These are phyloP conservation scores for Gossypium gossypioides DNA, from an alignment of 441 rosid genomes.

Conservation along the genomic window DNA sequence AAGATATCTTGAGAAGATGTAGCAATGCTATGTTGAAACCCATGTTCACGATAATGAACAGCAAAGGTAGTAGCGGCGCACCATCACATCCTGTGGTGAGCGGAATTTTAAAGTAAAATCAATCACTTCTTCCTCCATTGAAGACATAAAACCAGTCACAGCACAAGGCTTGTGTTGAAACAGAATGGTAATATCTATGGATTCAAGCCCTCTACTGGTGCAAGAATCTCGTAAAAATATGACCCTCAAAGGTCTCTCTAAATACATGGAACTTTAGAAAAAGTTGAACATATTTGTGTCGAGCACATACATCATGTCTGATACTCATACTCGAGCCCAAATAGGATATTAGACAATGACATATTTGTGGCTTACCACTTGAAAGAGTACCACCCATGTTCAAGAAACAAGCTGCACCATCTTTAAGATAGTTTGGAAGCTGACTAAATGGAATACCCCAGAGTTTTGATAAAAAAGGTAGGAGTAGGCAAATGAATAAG, in stretches of 20 bases:
- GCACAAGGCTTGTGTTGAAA: background rate
- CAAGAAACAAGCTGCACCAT: slow-evolving; percentile 79
- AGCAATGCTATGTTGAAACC: slow-evolving; percentile 75
- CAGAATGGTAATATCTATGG: too few relatives aligned
- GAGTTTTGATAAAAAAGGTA: slow-evolving; percentile 77
- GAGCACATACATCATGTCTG: too few relatives aligned
- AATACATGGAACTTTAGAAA: too few relatives aligned
- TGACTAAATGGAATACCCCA: slow-evolving; percentile 84
- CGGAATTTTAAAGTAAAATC: slow-evolving; percentile 10
- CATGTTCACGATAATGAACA: slow-evolving; percentile 76
- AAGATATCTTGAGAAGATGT: slow-evolving; percentile 82
- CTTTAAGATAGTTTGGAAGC: slow-evolving; percentile 72
- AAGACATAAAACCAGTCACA: background rate
- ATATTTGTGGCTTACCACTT: slow-evolving; percentile 36
- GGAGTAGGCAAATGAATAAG: slow-evolving; percentile 58
- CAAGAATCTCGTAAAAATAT: background rate
- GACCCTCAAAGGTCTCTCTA: too few relatives aligned
- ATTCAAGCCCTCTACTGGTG: background rate
- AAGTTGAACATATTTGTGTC: too few relatives aligned
- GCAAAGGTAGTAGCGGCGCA: slow-evolving; percentile 77
- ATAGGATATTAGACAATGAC: background rate
- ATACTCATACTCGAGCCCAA: background rate
- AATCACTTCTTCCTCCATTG: background rate
- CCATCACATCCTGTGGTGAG: slow-evolving; percentile 74
- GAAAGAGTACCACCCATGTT: slow-evolving; percentile 44